phyloP scores from a whole-genome alignment of 106 monocot genomes.

The Apostasia shenzhenica region DNA sequence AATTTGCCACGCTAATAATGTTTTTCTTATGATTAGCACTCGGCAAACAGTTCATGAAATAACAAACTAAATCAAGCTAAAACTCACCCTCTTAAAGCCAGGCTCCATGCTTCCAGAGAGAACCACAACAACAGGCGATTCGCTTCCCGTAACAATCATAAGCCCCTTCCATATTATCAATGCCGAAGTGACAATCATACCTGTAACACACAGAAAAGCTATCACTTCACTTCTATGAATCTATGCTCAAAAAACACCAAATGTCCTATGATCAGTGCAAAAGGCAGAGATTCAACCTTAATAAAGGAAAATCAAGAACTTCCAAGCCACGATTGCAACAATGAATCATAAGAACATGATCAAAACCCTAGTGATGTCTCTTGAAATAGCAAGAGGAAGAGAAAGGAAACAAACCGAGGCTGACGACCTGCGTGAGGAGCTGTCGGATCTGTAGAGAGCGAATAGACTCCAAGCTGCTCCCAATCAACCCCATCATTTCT shows the following conservation, averaged over 20 bases:
- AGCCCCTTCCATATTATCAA: slow-evolving; percentile 61
- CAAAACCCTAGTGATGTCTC: background rate
- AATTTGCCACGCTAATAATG: too few relatives aligned
- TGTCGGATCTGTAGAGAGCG: slow-evolving; percentile 58
- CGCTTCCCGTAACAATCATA: slow-evolving; percentile 43
- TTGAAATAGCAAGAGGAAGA: background rate
- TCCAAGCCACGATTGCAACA: background rate
- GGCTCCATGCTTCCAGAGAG: slow-evolving; percentile 61
- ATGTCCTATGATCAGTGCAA: background rate
- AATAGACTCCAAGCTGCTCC: slow-evolving; percentile 44
- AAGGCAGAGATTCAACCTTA: background rate
- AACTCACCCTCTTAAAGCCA: slow-evolving; percentile 49
- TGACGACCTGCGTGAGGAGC: slow-evolving; percentile 50
- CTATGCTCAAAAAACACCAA: background rate
- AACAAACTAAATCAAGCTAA: background rate
- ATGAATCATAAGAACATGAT: background rate
- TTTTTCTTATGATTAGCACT: too few relatives aligned
- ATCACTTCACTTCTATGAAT: background rate
- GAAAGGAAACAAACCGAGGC: slow-evolving; percentile 35
- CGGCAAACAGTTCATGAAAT: too few relatives aligned
- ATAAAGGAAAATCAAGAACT: too few relatives aligned
- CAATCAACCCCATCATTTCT: slow-evolving; percentile 36
- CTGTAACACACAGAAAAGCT: slow-evolving; percentile 11
- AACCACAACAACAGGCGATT: slow-evolving; percentile 55
- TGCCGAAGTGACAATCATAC: slow-evolving; percentile 36